Percentiles rank a stretch among this genome's conserved stretches.
These are phyloP conservation scores for Tuber aestivum DNA, from an alignment of 495 filamentous ascomycete genomes.

Conservation along the genomic window DNA sequence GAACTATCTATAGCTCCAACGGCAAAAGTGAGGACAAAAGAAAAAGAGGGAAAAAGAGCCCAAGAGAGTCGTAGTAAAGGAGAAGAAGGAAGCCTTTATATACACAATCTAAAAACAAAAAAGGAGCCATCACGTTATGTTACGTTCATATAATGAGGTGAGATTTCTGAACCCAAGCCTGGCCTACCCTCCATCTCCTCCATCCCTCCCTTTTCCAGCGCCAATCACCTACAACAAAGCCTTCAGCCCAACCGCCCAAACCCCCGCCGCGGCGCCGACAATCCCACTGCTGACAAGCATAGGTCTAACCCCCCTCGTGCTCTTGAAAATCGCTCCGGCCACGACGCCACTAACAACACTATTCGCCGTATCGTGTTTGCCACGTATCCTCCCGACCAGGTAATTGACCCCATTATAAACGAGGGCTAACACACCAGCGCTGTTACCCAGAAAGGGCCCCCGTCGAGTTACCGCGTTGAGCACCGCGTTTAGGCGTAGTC, in stretches of 20 bases:
- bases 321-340: constrained; percentile 93
- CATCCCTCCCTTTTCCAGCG: neutral
- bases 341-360: constrained; percentile 75
- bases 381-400: constrained; percentile 73
- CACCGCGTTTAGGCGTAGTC: constrained; percentile 84
- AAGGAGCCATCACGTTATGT: neutral
- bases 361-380: constrained; percentile 87
- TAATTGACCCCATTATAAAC: constrained; percentile 93
- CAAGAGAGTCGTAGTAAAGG: neutral
- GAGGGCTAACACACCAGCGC: constrained; percentile 88
- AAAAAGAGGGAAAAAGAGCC: neutral
- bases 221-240: constrained; percentile 22
- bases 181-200: neutral
- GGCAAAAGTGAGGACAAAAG: neutral
- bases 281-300: constrained; percentile 90
- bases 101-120: neutral
- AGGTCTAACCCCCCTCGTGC: constrained; percentile 76
- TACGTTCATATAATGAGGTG: neutral
- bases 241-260: constrained; percentile 64
- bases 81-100: neutral
- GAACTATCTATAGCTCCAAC: neutral
- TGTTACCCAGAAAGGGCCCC: constrained; percentile 95
- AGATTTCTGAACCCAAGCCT: neutral
- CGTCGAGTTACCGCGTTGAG: constrained; percentile 86
- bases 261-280: constrained; percentile 74